A percentile compares a stretch with the other conserved stretches of the same genome.
Conservation (phyloP, 2,329 filamentous ascomycete genomes). For the Aspergillus sp. region DNA sequence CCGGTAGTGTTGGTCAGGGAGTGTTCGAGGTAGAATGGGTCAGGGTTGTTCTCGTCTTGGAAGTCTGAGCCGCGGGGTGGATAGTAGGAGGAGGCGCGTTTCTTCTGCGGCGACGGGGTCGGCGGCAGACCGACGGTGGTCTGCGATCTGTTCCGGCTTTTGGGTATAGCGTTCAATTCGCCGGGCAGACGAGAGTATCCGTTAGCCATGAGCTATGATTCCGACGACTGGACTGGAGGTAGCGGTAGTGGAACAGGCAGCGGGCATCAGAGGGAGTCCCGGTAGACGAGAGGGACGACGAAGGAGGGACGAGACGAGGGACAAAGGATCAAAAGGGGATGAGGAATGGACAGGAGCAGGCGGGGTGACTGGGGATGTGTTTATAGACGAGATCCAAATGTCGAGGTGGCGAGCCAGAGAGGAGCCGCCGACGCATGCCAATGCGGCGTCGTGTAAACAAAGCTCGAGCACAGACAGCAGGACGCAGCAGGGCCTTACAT, state of each 20-base stretch:
- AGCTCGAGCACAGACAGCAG: constrained; percentile 34
- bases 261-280: constrained; percentile 13
- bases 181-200: constrained; percentile 33
- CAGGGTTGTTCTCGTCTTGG: constrained; percentile 35
- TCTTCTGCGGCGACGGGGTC: constrained; percentile 27
- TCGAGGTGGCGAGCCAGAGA: constrained; percentile 32
- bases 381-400: constrained; percentile 30
- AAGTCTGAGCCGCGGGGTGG: constrained; percentile 26
- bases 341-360: constrained; percentile 21
- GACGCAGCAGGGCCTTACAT: constrained; percentile 40
- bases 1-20: constrained; percentile 30
- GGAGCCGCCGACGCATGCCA: constrained; percentile 35
- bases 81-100: constrained; percentile 33
- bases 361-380: constrained; percentile 27
- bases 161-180: constrained; percentile 33
- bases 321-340: background rate
- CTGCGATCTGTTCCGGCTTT: constrained; percentile 33
- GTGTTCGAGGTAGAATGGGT: constrained; percentile 42
- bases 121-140: constrained; percentile 31
- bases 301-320: no score
- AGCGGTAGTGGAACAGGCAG: constrained; percentile 2
- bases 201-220: constrained; percentile 40
- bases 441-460: constrained; percentile 40
- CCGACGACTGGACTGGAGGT: constrained; percentile 11
- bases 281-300: background rate